A percentile compares a stretch with the other conserved stretches of the same genome.
phyloP scores from a whole-genome alignment of 2,329 filamentous ascomycete species.

The Xylaria arbuscula region DNA sequence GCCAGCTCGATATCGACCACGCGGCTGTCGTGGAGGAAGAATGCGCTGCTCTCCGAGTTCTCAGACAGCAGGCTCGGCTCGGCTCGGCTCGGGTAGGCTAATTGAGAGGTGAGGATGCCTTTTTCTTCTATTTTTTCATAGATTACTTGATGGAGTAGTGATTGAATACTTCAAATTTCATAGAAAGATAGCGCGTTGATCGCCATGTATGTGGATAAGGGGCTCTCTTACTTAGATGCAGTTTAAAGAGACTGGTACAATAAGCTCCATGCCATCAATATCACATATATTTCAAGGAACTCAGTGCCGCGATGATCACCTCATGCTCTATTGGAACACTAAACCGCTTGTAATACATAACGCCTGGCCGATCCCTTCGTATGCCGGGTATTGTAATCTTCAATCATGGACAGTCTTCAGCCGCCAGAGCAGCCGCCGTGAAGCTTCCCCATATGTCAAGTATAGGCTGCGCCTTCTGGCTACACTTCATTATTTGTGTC shows the following conservation, averaged over 20 bases:
- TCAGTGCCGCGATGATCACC: not conserved
- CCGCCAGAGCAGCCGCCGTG: not conserved
- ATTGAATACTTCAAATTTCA: too few relatives aligned
- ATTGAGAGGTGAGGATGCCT: too few relatives aligned
- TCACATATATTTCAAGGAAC: not conserved
- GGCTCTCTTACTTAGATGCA: too few relatives aligned
- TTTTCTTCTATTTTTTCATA: too few relatives aligned
- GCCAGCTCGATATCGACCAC: conserved; percentile 17
- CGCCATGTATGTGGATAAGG: too few relatives aligned
- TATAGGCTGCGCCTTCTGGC: not conserved
- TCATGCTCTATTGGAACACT: conserved; percentile 3
- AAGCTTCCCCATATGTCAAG: not conserved
- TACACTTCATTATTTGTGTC: conserved; percentile 12
- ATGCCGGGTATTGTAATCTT: conserved; percentile 1
- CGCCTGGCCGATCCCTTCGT: not conserved
- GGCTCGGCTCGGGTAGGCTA: too few relatives aligned
- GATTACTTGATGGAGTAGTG: too few relatives aligned
- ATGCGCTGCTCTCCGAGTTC: conserved; percentile 16
- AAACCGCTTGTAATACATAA: not conserved
- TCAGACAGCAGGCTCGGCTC: conserved; percentile 14
- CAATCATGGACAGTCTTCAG: not conserved
- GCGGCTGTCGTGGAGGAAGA: conserved; percentile 25
- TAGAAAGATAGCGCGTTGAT: too few relatives aligned
- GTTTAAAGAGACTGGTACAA: too few relatives aligned
- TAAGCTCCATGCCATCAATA: not conserved